Conservation (phyloP, 148 eudicot genomes). For the Limonium bicolor region DNA sequence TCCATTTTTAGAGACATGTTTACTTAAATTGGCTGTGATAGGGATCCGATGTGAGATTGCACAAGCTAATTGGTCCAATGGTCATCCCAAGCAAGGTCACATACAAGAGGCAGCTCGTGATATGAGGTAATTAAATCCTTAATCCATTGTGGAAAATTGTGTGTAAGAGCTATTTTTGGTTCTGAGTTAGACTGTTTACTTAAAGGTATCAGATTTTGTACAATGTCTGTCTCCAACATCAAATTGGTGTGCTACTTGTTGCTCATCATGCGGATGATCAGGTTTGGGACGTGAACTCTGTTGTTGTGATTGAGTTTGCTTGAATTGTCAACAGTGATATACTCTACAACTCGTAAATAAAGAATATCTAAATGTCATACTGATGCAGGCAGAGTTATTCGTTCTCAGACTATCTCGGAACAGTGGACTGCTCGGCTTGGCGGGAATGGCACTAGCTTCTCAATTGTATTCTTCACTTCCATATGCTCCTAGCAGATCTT, state of each 20-base stretch:
- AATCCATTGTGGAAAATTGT: background rate
- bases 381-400: constrained; percentile 79
- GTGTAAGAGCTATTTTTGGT: background rate
- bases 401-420: constrained; percentile 81
- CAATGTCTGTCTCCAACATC: constrained; percentile 38
- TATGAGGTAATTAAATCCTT: constrained; percentile 37
- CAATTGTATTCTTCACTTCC: constrained; percentile 38
- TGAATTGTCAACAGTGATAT: background rate
- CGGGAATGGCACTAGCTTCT: constrained; percentile 83
- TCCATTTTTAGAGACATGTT: background rate
- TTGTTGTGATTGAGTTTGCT: background rate
- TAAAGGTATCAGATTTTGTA: constrained; percentile 58
- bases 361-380: no score
- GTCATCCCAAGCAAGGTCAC: constrained; percentile 68
- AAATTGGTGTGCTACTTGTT: constrained; percentile 48
- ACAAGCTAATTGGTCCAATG: constrained; percentile 62
- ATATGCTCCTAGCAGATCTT: constrained; percentile 13
- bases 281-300: constrained; percentile 41
- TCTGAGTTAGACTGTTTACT: no score
- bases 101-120: constrained; percentile 92
- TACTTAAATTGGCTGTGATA: constrained; percentile 20
- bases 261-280: constrained; percentile 99
- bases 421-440: constrained; percentile 98
- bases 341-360: no score
- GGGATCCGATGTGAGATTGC: constrained; percentile 76